Evolutionary conservation across 2,329 filamentous ascomycete species (phyloP).

Genomic region (Boeremia exigua): DNA sequence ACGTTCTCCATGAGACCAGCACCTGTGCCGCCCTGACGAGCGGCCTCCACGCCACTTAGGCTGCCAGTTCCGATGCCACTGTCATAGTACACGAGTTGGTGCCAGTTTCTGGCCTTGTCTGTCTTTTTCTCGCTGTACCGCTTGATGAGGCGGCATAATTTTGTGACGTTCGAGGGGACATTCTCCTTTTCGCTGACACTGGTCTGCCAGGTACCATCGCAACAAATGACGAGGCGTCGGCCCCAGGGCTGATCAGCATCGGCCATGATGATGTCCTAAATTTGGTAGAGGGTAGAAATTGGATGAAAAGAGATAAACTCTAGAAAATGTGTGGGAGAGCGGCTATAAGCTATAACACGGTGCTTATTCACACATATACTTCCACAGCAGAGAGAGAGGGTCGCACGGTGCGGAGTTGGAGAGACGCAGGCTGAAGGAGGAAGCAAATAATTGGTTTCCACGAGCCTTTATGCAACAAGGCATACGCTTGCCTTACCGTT

Average conservation of each 20-base stretch:
- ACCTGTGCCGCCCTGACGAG: slow-evolving; percentile 50
- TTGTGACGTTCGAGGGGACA: slow-evolving; percentile 46
- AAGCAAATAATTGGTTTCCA: background rate
- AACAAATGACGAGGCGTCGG: slow-evolving; percentile 45
- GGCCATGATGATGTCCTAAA: background rate
- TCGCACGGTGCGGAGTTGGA: background rate
- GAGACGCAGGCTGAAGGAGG: background rate
- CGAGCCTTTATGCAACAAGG: background rate
- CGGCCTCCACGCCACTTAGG: slow-evolving; percentile 31
- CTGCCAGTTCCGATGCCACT: slow-evolving; percentile 44
- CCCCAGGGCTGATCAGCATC: slow-evolving; percentile 32
- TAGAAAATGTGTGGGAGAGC: background rate
- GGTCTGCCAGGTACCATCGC: slow-evolving; percentile 48
- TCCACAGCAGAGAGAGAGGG: background rate
- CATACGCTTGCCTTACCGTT: slow-evolving; percentile 2
- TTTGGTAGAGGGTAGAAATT: background rate
- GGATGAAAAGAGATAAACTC: background rate
- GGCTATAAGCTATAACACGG: background rate
- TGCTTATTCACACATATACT: background rate
- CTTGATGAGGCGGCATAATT: slow-evolving; percentile 41
- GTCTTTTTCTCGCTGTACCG: slow-evolving; percentile 36
- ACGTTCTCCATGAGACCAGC: slow-evolving; percentile 56
- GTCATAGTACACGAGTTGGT: slow-evolving; percentile 48
- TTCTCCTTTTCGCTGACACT: slow-evolving; percentile 39
- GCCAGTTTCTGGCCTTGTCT: slow-evolving; percentile 35